Evolutionary conservation across 2,329 filamentous ascomycete species (phyloP).

Genomic region (Scolecobasidium constrictum): DNA sequence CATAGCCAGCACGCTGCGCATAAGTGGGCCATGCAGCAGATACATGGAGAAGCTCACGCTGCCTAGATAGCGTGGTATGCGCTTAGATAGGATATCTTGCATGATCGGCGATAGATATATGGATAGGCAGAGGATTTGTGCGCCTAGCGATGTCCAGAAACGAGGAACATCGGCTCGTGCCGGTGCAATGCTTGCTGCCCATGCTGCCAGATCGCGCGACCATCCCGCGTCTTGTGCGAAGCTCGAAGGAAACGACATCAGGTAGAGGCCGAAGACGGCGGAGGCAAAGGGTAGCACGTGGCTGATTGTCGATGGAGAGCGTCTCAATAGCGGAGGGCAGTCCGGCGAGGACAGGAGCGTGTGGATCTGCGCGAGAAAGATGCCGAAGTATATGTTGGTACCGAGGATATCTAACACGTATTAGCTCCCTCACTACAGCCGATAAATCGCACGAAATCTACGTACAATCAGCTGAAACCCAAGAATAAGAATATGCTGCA

Average conservation of each 20-base stretch:
- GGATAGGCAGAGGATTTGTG: slow-evolving; percentile 15
- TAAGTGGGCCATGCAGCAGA: slow-evolving; percentile 18
- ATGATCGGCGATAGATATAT: slow-evolving; percentile 17
- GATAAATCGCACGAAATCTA: not conserved
- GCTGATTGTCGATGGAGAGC: not conserved
- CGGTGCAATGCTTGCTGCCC: slow-evolving; percentile 13
- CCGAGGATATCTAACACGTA: slow-evolving; percentile 8
- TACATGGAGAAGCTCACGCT: slow-evolving; percentile 20
- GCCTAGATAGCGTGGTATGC: slow-evolving; percentile 18
- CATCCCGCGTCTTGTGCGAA: slow-evolving; percentile 16
- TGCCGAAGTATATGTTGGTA: slow-evolving; percentile 18
- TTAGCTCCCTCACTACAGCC: not conserved
- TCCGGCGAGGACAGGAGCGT: slow-evolving; percentile 15
- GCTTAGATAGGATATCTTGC: slow-evolving; percentile 13
- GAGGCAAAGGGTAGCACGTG: slow-evolving; percentile 13
- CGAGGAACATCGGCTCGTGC: slow-evolving; percentile 14
- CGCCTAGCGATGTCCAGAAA: slow-evolving; percentile 17
- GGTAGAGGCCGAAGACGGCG: slow-evolving; percentile 16
- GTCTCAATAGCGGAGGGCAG: slow-evolving; percentile 14
- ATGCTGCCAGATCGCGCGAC: slow-evolving; percentile 14
- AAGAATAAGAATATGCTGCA: slow-evolving; percentile 40
- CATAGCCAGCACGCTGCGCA: slow-evolving; percentile 18
- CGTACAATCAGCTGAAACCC: slow-evolving; percentile 21
- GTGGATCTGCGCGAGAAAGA: slow-evolving; percentile 18
- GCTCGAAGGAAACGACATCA: slow-evolving; percentile 18